Percentiles rank a stretch among this genome's conserved stretches.
Conservation (phyloP, 2,329 filamentous ascomycete species). For the Botrytis fragariae region DNA sequence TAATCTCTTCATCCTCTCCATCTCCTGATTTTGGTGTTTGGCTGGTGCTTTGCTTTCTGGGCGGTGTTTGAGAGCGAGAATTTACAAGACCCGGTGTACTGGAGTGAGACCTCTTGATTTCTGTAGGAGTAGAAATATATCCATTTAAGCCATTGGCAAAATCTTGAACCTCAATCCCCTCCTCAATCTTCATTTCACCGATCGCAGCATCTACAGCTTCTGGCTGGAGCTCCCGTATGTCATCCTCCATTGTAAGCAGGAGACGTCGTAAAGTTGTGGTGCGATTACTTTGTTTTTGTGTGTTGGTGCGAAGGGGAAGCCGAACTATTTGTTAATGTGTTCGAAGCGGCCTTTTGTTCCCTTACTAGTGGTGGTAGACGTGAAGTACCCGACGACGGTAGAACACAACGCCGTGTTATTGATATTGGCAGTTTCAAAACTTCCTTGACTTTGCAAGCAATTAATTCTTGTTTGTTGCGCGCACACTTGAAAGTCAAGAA, state of each 20-base stretch:
- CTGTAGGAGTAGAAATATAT: slow-evolving; percentile 23
- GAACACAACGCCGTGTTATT: slow-evolving; percentile 10
- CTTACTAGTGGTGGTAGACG: slow-evolving; percentile 5
- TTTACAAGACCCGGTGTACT: slow-evolving; percentile 31
- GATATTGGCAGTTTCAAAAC: background rate
- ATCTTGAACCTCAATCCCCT: slow-evolving; percentile 24
- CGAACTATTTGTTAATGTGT: slow-evolving; percentile 13
- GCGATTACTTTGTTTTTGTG: slow-evolving; percentile 14
- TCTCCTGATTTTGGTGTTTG: slow-evolving; percentile 40
- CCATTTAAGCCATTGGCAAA: slow-evolving; percentile 32
- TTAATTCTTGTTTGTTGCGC: slow-evolving; percentile 16
- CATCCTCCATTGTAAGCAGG: slow-evolving; percentile 34
- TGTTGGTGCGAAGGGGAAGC: slow-evolving; percentile 16
- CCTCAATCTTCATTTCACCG: slow-evolving; percentile 39
- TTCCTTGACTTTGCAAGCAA: slow-evolving; percentile 12
- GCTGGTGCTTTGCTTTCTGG: slow-evolving; percentile 28
- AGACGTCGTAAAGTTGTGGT: slow-evolving; percentile 12
- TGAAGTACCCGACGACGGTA: slow-evolving; percentile 8
- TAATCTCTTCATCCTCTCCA: slow-evolving; percentile 45
- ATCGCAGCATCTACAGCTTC: slow-evolving; percentile 37
- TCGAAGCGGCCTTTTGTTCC: slow-evolving; percentile 11
- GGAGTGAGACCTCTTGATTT: slow-evolving; percentile 31
- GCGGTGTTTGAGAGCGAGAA: slow-evolving; percentile 32
- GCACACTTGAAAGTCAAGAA: slow-evolving; percentile 21
- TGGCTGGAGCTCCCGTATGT: slow-evolving; percentile 31